phyloP scores from a whole-genome alignment of 192 early-diverging fungal genomes.

The Podila clonocystis region DNA sequence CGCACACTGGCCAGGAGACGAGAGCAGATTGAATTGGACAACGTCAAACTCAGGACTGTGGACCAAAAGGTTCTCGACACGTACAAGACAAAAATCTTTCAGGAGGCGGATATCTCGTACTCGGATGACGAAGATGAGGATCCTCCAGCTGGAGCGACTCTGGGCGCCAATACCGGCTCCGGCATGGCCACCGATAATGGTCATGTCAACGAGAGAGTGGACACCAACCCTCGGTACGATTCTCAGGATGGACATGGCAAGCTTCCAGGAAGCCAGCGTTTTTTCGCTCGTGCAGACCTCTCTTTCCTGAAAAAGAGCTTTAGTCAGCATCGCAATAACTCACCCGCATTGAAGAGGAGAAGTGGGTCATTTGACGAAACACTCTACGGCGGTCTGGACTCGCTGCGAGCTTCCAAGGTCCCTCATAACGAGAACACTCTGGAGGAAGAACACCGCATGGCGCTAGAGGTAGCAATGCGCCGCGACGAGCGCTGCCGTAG shows the following conservation, averaged over 20 bases:
- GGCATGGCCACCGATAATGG: too few species aligned
- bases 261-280: not conserved
- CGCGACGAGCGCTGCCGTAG: conserved; percentile 37
- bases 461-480: not conserved
- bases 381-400: conserved; percentile 26
- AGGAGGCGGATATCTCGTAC: conserved; percentile 32
- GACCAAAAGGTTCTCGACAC: conserved; percentile 36
- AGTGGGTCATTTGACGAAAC: conserved; percentile 47
- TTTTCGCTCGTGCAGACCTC: conserved; percentile 18
- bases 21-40: conserved; percentile 32
- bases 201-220: not conserved
- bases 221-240: not conserved
- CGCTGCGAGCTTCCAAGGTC: not conserved
- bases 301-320: not conserved
- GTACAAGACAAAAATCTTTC: conserved; percentile 31
- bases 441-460: not conserved
- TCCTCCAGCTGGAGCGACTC: not conserved
- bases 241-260: not conserved
- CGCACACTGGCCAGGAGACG: conserved; percentile 19
- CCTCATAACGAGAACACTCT: not conserved
- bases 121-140: conserved; percentile 29
- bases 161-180: not conserved
- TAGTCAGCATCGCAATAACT: not conserved
- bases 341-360: conserved; percentile 9
- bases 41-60: conserved; percentile 27